phyloP scores from a whole-genome alignment of 2,329 filamentous ascomycete genomes.

The Orbilia oligospora region DNA sequence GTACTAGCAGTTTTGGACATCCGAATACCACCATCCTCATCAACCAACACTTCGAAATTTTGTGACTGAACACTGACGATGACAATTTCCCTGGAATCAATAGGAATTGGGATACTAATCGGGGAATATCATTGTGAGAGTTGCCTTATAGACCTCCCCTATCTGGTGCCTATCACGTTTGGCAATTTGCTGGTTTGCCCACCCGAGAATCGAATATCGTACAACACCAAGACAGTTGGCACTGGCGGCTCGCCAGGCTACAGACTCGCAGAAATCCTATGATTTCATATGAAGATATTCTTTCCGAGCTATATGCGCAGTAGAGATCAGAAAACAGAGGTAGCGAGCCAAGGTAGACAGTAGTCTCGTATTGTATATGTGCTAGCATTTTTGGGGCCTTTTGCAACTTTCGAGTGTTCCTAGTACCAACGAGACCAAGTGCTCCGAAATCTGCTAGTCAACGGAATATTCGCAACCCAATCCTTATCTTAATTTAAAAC shows the following conservation, averaged over 20 bases:
- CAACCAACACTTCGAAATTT: constrained; percentile 31
- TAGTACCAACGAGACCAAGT: background rate
- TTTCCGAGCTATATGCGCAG: constrained; percentile 2
- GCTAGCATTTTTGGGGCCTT: background rate
- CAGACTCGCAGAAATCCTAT: background rate
- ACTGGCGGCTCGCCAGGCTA: background rate
- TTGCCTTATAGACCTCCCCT: background rate
- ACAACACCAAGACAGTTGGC: background rate
- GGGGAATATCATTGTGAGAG: background rate
- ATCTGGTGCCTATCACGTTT: background rate
- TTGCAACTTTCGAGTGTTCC: background rate
- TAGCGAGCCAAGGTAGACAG: no score
- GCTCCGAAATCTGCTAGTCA: no score
- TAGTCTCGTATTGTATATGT: no score
- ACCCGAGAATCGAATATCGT: background rate
- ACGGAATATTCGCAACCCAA: no score
- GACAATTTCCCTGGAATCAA: constrained; percentile 30
- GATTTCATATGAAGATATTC: background rate
- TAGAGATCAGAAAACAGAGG: no score
- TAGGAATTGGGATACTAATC: background rate
- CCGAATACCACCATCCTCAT: background rate
- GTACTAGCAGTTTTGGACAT: background rate
- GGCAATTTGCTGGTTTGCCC: background rate
- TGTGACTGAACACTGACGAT: background rate
- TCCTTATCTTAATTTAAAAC: no score